phyloP scores from a whole-genome alignment of 768 basidiomycete species.

The Lyophyllum atratum region DNA sequence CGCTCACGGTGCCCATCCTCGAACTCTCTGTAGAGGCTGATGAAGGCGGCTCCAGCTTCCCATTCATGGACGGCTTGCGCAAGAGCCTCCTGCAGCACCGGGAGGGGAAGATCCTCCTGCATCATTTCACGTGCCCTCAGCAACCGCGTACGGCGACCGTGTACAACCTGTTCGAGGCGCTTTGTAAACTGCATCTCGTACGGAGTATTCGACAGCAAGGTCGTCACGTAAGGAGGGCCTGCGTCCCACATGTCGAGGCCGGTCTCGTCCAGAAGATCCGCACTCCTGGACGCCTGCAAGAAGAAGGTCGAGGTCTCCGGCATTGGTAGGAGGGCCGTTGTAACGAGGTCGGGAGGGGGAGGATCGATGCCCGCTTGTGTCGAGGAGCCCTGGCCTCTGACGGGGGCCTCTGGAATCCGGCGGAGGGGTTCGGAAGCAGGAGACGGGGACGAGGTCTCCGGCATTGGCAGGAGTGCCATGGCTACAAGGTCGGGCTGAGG shows the following conservation, averaged over 20 bases:
- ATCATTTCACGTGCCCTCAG: background rate
- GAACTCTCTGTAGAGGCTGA: background rate
- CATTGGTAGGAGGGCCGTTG: background rate
- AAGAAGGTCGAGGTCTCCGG: background rate
- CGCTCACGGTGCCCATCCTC: background rate
- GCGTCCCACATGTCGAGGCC: background rate
- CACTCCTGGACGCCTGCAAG: background rate
- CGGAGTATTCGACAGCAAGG: background rate
- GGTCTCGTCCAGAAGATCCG: background rate
- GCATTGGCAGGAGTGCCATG: background rate
- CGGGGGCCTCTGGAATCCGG: no score
- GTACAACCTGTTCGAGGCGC: background rate
- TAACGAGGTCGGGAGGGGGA: background rate
- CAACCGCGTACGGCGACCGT: background rate
- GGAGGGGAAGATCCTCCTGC: background rate
- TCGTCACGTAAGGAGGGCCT: background rate
- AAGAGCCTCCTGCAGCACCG: background rate
- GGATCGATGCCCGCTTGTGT: background rate
- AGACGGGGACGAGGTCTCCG: no score
- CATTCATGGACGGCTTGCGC: background rate
- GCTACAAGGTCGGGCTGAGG: no score
- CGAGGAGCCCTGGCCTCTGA: background rate
- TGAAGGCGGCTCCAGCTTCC: background rate
- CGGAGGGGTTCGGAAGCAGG: no score
- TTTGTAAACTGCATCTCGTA: background rate